Base-by-base conservation (phyloP, 2,329 filamentous ascomycete genomes). In the Rhynchosporium graminicola region DNA sequence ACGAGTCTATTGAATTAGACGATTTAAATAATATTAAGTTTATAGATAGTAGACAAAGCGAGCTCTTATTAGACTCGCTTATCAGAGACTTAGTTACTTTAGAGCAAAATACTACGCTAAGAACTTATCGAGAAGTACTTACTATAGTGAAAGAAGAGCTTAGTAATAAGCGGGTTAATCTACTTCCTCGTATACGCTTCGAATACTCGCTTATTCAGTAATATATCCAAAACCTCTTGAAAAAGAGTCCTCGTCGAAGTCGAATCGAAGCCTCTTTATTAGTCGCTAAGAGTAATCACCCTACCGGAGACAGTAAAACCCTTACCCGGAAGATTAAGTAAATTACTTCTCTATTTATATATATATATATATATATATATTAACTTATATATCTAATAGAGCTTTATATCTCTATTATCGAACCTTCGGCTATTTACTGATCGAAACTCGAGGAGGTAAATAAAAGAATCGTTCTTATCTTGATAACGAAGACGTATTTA, bases 1-100 rank as follows among this genome's bases (percentile, higher is more conserved):
- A 46, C 43, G 13, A 46, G n/a, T 46, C 15, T 46, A 46, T 46
- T 46, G 43, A 46, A 20, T 46, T 46, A 46, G 43, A 46, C 26
- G 26, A 46, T 46, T 20, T 46, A 4, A 46, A 46, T 9, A 20
- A 46, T 46, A 20, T 20, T 5, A 20, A 46, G 13, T 46, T 20
- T 46, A 46, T 42, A 13, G n/a, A 42, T 12, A 42, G 40, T 12
- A 15, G 40, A 42, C 40, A 15, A 42, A 5, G 10, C 4, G 40
- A 42, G 40, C n/a, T n/a, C n/a, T n/a, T n/a, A n/a, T n/a, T n/a
- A n/a, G n/a, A n/a, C n/a, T n/a, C n/a, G n/a, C n/a, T n/a, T n/a
- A n/a, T n/a, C n/a, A n/a, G n/a, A n/a, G n/a, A n/a, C n/a, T n/a
- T n/a, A n/a, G n/a, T n/a, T n/a, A n/a, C n/a, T n/a, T n/a, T n/a